Conservation (phyloP, 148 eudicot species). For the Rhododendron vialii region DNA sequence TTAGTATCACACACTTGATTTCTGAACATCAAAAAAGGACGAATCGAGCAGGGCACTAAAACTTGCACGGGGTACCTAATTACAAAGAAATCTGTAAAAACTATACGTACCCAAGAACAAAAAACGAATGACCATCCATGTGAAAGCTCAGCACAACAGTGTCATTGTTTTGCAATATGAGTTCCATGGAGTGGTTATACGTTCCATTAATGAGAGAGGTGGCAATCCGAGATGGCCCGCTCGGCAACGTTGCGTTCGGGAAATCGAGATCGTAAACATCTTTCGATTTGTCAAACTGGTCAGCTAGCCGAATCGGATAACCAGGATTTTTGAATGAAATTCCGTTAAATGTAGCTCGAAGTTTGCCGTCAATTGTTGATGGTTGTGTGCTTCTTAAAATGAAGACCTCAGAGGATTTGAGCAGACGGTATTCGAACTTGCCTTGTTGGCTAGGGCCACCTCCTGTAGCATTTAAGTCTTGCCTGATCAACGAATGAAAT, state of each 20-base stretch:
- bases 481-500: slow-evolving; percentile 32
- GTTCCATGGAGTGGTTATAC: slow-evolving; percentile 68
- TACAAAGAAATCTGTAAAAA: not conserved
- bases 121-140: slow-evolving; percentile 81
- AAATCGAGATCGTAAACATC: slow-evolving; percentile 74
- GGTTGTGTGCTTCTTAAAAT: slow-evolving; percentile 64
- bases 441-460: slow-evolving; percentile 93
- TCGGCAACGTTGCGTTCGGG: slow-evolving; percentile 44
- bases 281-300: slow-evolving; percentile 42
- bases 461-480: slow-evolving; percentile 71
- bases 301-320: slow-evolving; percentile 86
- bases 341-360: slow-evolving; percentile 73
- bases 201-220: slow-evolving; percentile 69
- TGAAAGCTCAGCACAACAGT: slow-evolving; percentile 81
- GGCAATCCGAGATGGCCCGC: slow-evolving; percentile 43
- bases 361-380: slow-evolving; percentile 52
- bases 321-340: slow-evolving; percentile 74
- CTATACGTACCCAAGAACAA: slow-evolving; percentile 78
- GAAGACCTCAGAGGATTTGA: slow-evolving; percentile 59
- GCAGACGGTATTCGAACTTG: slow-evolving; percentile 65
- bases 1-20: not conserved
- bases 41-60: no score
- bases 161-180: slow-evolving; percentile 83
- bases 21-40: no score
- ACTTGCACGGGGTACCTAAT: no score